phyloP scores from a whole-genome alignment of 2,329 filamentous ascomycete genomes.

The Sclerotinia subarctica region DNA sequence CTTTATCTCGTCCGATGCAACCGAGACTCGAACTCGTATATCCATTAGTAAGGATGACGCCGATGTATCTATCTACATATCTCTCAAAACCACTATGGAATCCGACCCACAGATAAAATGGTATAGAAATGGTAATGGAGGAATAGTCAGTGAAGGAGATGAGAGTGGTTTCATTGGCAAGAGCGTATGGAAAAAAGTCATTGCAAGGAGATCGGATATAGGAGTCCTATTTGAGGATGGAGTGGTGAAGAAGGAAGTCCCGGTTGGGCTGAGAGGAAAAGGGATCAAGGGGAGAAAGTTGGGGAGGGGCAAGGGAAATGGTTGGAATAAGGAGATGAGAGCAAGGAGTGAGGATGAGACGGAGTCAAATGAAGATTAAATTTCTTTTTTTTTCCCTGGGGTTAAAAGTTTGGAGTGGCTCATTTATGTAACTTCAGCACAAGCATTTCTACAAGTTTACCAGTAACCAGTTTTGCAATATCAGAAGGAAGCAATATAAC shows the following conservation, averaged over 20 bases:
- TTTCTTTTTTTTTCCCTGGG: too few species aligned
- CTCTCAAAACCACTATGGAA: conserved; percentile 40
- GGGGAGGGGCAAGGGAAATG: conserved; percentile 41
- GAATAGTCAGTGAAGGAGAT: conserved; percentile 39
- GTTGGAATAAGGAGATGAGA: conserved; percentile 37
- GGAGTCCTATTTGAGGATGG: conserved; percentile 46
- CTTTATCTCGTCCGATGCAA: conserved; percentile 35
- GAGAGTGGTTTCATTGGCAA: conserved; percentile 36
- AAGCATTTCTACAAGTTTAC: background rate
- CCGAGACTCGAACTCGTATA: conserved; percentile 31
- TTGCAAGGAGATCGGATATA: conserved; percentile 44
- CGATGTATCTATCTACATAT: conserved; percentile 45
- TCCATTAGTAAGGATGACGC: conserved; percentile 35
- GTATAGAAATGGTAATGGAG: conserved; percentile 41
- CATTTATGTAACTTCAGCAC: background rate
- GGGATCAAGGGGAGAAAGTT: conserved; percentile 41
- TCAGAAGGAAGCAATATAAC: too few species aligned
- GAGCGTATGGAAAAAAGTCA: conserved; percentile 44
- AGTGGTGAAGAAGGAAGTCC: conserved; percentile 45
- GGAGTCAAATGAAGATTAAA: conserved; percentile 9
- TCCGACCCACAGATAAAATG: conserved; percentile 40
- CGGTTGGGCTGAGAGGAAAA: conserved; percentile 43
- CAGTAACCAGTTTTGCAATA: too few species aligned
- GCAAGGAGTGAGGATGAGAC: conserved; percentile 34
- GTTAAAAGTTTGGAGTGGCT: background rate